phyloP scores from a whole-genome alignment of 371 early-diverging fungal genomes.

The Circinella umbellata region DNA sequence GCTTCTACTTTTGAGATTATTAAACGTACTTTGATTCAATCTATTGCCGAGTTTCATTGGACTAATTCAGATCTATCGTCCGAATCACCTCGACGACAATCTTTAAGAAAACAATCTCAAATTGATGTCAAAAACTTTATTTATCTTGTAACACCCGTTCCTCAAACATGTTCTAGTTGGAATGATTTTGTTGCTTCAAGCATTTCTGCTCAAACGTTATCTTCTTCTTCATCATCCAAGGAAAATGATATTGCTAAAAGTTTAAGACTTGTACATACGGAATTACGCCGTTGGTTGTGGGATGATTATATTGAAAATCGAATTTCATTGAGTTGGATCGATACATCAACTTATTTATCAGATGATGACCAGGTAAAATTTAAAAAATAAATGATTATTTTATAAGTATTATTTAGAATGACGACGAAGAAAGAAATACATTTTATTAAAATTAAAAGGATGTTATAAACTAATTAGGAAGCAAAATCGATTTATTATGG shows the following conservation, averaged over 20 bases:
- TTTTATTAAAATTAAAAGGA: conserved; percentile 15
- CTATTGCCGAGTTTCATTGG: conserved; percentile 19
- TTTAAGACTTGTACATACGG: conserved; percentile 7
- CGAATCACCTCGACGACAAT: conserved; percentile 14
- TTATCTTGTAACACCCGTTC: conserved; percentile 13
- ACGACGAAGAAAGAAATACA: neutral
- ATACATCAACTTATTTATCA: neutral
- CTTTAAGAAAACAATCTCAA: neutral
- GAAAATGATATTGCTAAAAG: neutral
- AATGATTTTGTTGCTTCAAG: neutral
- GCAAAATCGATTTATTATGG: neutral
- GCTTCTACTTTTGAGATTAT: conserved; percentile 1
- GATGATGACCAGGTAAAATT: neutral
- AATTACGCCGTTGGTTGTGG: conserved; percentile 17
- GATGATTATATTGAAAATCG: conserved; percentile 15
- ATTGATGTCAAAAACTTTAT: conserved; percentile 19
- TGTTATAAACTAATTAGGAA: neutral
- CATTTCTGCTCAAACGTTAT: no score
- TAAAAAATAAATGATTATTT: neutral
- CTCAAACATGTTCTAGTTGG: neutral
- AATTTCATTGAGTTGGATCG: conserved; percentile 17
- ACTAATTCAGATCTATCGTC: conserved; percentile 10
- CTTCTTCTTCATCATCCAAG: neutral
- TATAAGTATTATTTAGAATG: neutral
- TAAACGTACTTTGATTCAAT: conserved; percentile 9